Evolutionary conservation across 2,329 filamentous ascomycete species (phyloP).

Genomic region (Amauroascus niger): DNA sequence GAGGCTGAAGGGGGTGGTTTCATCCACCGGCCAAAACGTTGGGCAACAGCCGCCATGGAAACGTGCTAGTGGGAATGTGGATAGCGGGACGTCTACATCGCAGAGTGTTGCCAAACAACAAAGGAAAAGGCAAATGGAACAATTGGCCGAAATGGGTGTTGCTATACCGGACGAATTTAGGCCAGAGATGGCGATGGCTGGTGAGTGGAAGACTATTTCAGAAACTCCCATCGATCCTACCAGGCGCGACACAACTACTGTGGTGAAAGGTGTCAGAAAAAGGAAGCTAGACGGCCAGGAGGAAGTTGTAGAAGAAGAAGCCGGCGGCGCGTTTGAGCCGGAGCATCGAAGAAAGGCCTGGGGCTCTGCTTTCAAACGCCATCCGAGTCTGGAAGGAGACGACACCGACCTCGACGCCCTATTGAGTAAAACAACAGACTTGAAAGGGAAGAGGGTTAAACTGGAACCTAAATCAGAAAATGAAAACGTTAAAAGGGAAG

Average conservation of each 20-base stretch:
- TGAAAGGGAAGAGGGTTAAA: slow-evolving; percentile 24
- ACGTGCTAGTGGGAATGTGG: slow-evolving; percentile 21
- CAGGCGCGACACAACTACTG: slow-evolving; percentile 36
- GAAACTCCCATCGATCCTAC: slow-evolving; percentile 31
- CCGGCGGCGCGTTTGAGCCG: slow-evolving; percentile 22
- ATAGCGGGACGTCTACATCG: slow-evolving; percentile 16
- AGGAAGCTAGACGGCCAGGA: slow-evolving; percentile 37
- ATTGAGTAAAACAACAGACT: slow-evolving; percentile 32
- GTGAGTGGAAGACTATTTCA: slow-evolving; percentile 71
- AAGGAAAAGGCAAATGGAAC: slow-evolving; percentile 72
- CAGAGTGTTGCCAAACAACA: slow-evolving; percentile 51
- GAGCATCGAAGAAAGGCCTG: slow-evolving; percentile 31
- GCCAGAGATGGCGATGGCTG: slow-evolving; percentile 73
- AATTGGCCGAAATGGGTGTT: slow-evolving; percentile 79
- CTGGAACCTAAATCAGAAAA: slow-evolving; percentile 12
- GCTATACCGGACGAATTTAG: slow-evolving; percentile 69
- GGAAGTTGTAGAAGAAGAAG: slow-evolving; percentile 36
- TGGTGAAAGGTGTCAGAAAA: slow-evolving; percentile 38
- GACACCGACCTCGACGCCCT: slow-evolving; percentile 37
- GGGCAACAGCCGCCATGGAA: slow-evolving; percentile 23
- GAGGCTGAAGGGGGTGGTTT: slow-evolving; percentile 67
- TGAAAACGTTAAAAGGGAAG: slow-evolving; percentile 1
- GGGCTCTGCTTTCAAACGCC: slow-evolving; percentile 34
- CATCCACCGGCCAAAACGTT: slow-evolving; percentile 28
- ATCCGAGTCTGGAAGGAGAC: slow-evolving; percentile 29